Percentiles rank a stretch among this genome's conserved stretches.
These are phyloP conservation scores for Orbilia ellipsospora DNA, from an alignment of 2,329 filamentous ascomycete genomes.

Conservation along the genomic window DNA sequence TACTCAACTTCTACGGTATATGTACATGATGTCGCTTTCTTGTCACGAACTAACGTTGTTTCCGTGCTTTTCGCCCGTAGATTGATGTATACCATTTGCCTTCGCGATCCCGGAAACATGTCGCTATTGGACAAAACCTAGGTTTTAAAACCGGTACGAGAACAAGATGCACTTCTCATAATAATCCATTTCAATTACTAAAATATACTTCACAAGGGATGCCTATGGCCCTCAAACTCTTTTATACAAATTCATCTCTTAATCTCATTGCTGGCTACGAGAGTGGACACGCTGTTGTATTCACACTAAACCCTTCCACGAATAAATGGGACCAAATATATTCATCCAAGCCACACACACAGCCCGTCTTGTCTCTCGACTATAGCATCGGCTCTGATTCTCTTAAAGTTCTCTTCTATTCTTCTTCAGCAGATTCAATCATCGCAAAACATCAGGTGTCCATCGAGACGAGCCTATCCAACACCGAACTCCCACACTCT, in stretches of 20 bases:
- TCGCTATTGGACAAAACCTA: slow-evolving; percentile 65
- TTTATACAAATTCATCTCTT: slow-evolving; percentile 64
- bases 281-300: slow-evolving; percentile 78
- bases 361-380: slow-evolving; percentile 82
- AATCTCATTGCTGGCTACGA: slow-evolving; percentile 83
- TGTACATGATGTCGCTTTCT: neutral
- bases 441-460: slow-evolving; percentile 80
- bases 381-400: slow-evolving; percentile 61
- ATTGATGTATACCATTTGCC: slow-evolving; percentile 89
- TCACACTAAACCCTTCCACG: slow-evolving; percentile 61
- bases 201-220: slow-evolving; percentile 69
- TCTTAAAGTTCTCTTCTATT: slow-evolving; percentile 69
- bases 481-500: slow-evolving; percentile 66
- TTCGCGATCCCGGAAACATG: slow-evolving; percentile 74
- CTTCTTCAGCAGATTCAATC: slow-evolving; percentile 83
- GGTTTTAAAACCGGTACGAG: slow-evolving; percentile 64
- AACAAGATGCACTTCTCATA: slow-evolving; percentile 63
- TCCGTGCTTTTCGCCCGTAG: slow-evolving; percentile 55
- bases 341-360: slow-evolving; percentile 74
- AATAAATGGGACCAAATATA: slow-evolving; percentile 71
- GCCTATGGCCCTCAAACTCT: slow-evolving; percentile 83
- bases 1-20: slow-evolving; percentile 17
- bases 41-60: slow-evolving; percentile 6
- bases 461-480: slow-evolving; percentile 42
- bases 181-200: slow-evolving; percentile 62